These are phyloP conservation scores for Penicillium subrubescens DNA, from an alignment of 495 filamentous ascomycete genomes.

Conservation along the genomic window DNA sequence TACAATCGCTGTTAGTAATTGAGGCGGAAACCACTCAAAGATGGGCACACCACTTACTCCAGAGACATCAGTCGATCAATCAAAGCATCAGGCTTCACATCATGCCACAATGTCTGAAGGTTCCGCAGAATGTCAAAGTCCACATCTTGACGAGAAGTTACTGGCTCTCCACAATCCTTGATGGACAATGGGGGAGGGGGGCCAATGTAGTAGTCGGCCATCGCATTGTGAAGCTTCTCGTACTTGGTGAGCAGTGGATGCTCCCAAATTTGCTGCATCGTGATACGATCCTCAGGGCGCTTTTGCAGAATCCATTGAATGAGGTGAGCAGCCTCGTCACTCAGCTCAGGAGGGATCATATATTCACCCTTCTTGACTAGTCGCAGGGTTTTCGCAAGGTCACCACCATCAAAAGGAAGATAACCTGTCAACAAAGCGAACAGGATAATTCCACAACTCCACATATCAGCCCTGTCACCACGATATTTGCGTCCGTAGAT, in stretches of 20 bases:
- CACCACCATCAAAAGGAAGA: conserved; percentile 78
- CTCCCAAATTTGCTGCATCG: conserved; percentile 75
- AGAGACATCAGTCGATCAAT: conserved; percentile 63
- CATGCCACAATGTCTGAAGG: conserved; percentile 86
- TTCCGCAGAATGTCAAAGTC: conserved; percentile 80
- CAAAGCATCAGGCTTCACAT: conserved; percentile 70
- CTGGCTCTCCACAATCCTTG: conserved; percentile 55
- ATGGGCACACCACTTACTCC: conserved; percentile 55
- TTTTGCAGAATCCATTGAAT: conserved; percentile 73
- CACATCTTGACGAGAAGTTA: conserved; percentile 59
- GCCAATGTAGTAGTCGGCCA: conserved; percentile 54
- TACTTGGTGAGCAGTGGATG: conserved; percentile 84
- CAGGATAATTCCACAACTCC: conserved; percentile 92
- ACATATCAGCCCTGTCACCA: conserved; percentile 84
- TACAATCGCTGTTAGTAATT: conserved; percentile 28
- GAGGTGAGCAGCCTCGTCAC: conserved; percentile 73
- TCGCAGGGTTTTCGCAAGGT: conserved; percentile 57
- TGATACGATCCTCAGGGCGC: conserved; percentile 74
- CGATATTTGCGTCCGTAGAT: conserved; percentile 71
- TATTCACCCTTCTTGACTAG: conserved; percentile 74
- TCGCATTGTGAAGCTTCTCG: conserved; percentile 60
- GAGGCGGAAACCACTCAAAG: conserved; percentile 2
- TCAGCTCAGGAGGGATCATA: conserved; percentile 67
- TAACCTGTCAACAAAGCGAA: conserved; percentile 78
- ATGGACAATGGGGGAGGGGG: conserved; percentile 53